phyloP scores from a whole-genome alignment of 495 filamentous ascomycete species.

The Tuber borchii region DNA sequence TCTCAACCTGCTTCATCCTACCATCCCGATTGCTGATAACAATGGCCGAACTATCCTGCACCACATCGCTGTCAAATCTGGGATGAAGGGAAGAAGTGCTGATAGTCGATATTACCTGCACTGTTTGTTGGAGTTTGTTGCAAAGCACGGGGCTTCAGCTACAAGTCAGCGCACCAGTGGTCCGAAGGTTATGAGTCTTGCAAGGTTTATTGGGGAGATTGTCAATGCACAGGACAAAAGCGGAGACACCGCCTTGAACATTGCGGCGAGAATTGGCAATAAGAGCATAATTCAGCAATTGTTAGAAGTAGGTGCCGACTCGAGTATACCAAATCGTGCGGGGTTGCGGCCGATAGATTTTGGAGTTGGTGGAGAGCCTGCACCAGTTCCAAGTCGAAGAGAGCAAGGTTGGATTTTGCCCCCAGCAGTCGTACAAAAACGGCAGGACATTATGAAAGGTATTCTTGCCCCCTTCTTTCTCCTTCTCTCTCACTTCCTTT shows the following conservation, averaged over 20 bases:
- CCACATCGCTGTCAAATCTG: slow-evolving; percentile 90
- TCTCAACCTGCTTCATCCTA: slow-evolving; percentile 78
- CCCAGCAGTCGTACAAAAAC: slow-evolving; percentile 39
- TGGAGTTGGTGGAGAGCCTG: slow-evolving; percentile 71
- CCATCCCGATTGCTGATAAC: slow-evolving; percentile 81
- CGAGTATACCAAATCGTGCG: slow-evolving; percentile 77
- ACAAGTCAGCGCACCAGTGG: slow-evolving; percentile 51
- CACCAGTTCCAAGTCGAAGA: slow-evolving; percentile 40
- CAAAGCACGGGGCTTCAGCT: slow-evolving; percentile 66
- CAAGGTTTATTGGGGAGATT: slow-evolving; percentile 88
- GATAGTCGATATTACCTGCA: slow-evolving; percentile 91
- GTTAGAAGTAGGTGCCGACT: slow-evolving; percentile 85
- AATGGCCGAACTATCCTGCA: slow-evolving; percentile 87
- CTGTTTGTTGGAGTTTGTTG: slow-evolving; percentile 84
- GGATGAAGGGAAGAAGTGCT: slow-evolving; percentile 76
- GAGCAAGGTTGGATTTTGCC: slow-evolving; percentile 38
- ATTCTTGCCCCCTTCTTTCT: slow-evolving; percentile 3
- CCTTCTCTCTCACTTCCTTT: neutral
- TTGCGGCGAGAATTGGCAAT: slow-evolving; percentile 85
- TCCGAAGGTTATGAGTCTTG: slow-evolving; percentile 66
- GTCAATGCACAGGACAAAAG: slow-evolving; percentile 88
- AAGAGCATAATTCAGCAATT: slow-evolving; percentile 86
- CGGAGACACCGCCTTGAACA: slow-evolving; percentile 89
- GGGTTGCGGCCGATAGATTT: slow-evolving; percentile 84
- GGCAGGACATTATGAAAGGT: slow-evolving; percentile 62